Conservation (phyloP, 768 basidiomycete species). For the Neoboletus brunneissimus region DNA sequence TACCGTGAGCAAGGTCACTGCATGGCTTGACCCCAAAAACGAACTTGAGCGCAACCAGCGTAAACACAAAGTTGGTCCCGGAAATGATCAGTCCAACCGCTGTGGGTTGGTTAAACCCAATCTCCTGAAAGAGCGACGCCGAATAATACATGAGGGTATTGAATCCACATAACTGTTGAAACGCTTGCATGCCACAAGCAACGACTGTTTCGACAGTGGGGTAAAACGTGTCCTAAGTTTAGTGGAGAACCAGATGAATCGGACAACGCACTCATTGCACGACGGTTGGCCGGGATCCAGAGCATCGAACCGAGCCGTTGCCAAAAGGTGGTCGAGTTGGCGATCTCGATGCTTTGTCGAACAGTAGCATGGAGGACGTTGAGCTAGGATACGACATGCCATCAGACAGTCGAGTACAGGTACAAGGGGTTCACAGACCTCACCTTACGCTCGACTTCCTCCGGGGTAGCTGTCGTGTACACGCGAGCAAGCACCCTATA, state of each 20-base stretch:
- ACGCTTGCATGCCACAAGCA: constrained; percentile 77
- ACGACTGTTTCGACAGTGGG: constrained; percentile 44
- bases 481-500: constrained; percentile 58
- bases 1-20: not conserved
- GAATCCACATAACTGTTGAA: constrained; percentile 83
- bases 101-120: constrained; percentile 80
- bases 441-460: constrained; percentile 67
- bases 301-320: constrained; percentile 56
- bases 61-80: constrained; percentile 77
- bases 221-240: not conserved
- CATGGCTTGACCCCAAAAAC: not conserved
- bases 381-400: constrained; percentile 37
- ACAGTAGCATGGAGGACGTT: constrained; percentile 60
- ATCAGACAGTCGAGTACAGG: not conserved
- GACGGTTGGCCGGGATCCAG: constrained; percentile 54
- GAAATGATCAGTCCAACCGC: constrained; percentile 78
- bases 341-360: constrained; percentile 57
- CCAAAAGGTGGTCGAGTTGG: constrained; percentile 57
- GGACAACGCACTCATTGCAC: constrained; percentile 58
- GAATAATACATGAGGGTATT: constrained; percentile 78
- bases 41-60: constrained; percentile 67
- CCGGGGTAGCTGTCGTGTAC: constrained; percentile 61
- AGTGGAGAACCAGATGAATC: not conserved
- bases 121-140: constrained; percentile 74
- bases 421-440: not conserved